These are phyloP conservation scores for Periconia sp. DNA, from an alignment of 2,329 filamentous ascomycete genomes.

Conservation along the genomic window DNA sequence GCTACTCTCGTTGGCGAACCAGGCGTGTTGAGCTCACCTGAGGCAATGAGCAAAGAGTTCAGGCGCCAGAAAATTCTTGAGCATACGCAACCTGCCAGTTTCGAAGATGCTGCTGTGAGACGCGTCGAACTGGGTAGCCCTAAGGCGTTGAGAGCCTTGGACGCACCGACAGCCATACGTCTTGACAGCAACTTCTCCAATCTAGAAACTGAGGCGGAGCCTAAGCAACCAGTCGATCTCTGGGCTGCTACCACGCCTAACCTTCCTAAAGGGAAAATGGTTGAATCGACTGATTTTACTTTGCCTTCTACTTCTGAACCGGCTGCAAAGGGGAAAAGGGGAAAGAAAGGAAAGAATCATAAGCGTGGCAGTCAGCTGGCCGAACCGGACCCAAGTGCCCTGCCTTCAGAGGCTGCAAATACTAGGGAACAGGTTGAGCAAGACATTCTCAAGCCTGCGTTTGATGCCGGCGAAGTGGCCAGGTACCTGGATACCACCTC, in stretches of 20 bases:
- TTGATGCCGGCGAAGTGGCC: slow-evolving; percentile 10
- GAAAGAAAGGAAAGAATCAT: slow-evolving; percentile 35
- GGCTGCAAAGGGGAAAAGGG: slow-evolving; percentile 28
- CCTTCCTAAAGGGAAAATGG: background rate
- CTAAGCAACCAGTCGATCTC: slow-evolving; percentile 8
- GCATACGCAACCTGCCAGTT: slow-evolving; percentile 20
- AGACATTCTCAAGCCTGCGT: slow-evolving; percentile 22
- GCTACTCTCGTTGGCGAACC: slow-evolving; percentile 36
- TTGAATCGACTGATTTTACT: background rate
- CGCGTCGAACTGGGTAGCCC: slow-evolving; percentile 11
- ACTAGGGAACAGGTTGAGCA: slow-evolving; percentile 15
- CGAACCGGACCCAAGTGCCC: slow-evolving; percentile 12
- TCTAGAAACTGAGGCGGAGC: background rate
- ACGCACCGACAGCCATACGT: background rate
- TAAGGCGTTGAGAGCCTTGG: slow-evolving; percentile 1
- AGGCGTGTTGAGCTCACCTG: slow-evolving; percentile 7
- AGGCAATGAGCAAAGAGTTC: slow-evolving; percentile 23
- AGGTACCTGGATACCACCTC: slow-evolving; percentile 7
- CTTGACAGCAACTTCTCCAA: slow-evolving; percentile 6
- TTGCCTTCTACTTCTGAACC: background rate
- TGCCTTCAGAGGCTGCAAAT: slow-evolving; percentile 7
- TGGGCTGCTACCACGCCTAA: slow-evolving; percentile 12
- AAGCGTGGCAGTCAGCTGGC: slow-evolving; percentile 24
- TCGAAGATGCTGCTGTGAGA: slow-evolving; percentile 14
- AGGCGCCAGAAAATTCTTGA: slow-evolving; percentile 30